Percentiles rank a stretch among this genome's conserved stretches.
Evolutionary conservation across 495 filamentous ascomycete genomes (phyloP).

Genomic region (Penicillium silybi): DNA sequence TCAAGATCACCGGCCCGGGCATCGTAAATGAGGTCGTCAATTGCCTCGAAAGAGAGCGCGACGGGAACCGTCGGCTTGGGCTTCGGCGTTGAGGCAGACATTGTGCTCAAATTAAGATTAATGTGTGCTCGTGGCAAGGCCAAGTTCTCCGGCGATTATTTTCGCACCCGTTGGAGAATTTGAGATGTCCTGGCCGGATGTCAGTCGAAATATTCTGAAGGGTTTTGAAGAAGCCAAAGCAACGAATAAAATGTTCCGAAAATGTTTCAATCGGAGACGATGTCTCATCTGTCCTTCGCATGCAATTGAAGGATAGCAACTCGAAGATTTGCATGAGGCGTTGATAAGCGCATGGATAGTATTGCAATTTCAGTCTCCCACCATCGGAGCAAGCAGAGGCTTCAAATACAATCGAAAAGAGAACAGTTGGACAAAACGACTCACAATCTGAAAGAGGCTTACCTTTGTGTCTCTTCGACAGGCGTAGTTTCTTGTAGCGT

Average conservation of each 20-base stretch:
- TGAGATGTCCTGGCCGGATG: constrained; percentile 6
- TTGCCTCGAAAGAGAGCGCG: constrained; percentile 64
- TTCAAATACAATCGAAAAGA: neutral
- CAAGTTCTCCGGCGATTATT: neutral
- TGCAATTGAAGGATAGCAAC: neutral
- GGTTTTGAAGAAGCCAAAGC: neutral
- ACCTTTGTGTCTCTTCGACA: constrained; percentile 18
- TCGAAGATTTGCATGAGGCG: constrained; percentile 6
- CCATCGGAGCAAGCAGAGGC: neutral
- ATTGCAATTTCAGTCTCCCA: neutral
- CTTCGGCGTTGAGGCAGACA: constrained; percentile 15
- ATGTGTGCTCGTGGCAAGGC: neutral
- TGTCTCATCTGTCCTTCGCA: neutral
- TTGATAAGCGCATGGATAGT: constrained; percentile 18
- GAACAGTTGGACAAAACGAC: neutral
- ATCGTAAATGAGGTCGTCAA: constrained; percentile 84
- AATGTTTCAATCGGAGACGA: neutral
- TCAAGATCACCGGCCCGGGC: constrained; percentile 70
- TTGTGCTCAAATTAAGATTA: neutral
- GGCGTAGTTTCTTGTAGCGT: constrained; percentile 6
- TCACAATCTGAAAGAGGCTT: neutral
- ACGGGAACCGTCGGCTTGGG: constrained; percentile 33
- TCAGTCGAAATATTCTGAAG: neutral
- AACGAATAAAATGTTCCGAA: neutral
- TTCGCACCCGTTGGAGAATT: constrained; percentile 3